Conservation (phyloP, 345 rosid genomes). For the Eucalyptus cloeziana region DNA sequence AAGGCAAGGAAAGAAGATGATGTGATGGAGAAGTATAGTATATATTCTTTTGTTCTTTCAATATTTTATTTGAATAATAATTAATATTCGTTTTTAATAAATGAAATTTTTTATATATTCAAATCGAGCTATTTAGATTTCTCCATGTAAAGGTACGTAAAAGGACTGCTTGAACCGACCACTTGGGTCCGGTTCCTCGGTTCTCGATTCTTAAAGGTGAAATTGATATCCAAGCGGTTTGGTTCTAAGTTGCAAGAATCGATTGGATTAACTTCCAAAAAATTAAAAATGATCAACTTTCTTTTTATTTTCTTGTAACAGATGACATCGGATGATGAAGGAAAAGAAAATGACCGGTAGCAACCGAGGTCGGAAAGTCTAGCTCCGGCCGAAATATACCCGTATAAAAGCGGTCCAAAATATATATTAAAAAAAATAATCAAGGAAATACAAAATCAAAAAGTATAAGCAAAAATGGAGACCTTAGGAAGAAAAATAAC, state of each 20-base stretch:
- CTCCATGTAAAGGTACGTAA: accelerated
- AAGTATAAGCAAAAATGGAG: background rate
- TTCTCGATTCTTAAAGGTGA: no score
- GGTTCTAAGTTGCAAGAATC: no score
- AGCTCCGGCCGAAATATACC: background rate
- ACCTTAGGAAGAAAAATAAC: background rate
- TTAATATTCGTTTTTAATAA: background rate
- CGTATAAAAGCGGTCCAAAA: background rate
- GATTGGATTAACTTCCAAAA: no score
- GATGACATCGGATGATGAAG: no score
- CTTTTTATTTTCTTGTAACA: no score
- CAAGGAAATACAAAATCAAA: background rate
- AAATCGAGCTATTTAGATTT: no score
- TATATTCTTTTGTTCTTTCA: no score
- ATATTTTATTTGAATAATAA: background rate
- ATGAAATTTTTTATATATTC: no score
- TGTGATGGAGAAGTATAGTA: no score
- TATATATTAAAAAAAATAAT: background rate
- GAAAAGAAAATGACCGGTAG: no score
- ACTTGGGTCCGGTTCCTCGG: accelerated
- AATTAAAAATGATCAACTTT: no score
- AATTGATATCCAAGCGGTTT: accelerated
- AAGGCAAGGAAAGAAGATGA: accelerated
- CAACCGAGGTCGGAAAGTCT: background rate
- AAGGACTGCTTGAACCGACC: accelerated